Percentiles rank a stretch among this genome's conserved stretches.
Evolutionary conservation across 1,139 yeast genomes (phyloP).

Genomic region (Yarrowia galli): DNA sequence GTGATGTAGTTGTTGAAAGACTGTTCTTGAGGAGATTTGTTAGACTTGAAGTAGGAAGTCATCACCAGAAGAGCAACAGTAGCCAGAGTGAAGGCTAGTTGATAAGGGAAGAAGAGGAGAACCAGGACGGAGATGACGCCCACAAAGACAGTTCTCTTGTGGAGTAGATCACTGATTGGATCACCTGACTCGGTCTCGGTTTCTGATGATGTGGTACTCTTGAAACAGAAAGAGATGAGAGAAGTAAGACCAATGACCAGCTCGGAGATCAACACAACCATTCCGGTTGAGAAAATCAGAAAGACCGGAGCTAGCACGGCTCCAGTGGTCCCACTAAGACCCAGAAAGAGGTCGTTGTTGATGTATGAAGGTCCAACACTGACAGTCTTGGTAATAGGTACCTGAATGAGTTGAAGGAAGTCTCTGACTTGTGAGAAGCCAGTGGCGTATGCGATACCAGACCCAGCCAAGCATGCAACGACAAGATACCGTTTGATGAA

Average conservation of each 20-base stretch:
- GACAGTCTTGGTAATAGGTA: constrained; percentile 39
- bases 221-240: neutral
- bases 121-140: constrained; percentile 39
- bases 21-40: constrained; percentile 21
- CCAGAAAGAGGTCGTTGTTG: constrained; percentile 59
- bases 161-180: constrained; percentile 45
- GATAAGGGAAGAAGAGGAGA: constrained; percentile 47
- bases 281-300: constrained; percentile 57
- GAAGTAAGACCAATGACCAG: neutral
- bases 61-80: constrained; percentile 50
- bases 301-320: constrained; percentile 65
- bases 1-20: constrained; percentile 41
- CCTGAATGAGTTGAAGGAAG: constrained; percentile 38
- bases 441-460: constrained; percentile 38
- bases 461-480: constrained; percentile 34
- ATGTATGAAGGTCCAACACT: constrained; percentile 43
- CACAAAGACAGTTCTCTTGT: constrained; percentile 39
- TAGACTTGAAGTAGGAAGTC: constrained; percentile 36
- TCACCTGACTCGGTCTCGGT: neutral
- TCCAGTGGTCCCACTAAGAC: constrained; percentile 61
- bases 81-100: constrained; percentile 51
- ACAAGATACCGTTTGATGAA: constrained; percentile 44
- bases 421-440: constrained; percentile 31
- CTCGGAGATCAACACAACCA: constrained; percentile 42
- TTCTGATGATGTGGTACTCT: neutral